Percentiles rank a stretch among this genome's conserved stretches.
Conservation (phyloP, 1,284 basidiomycete genomes). For the Puccinia horiana region DNA sequence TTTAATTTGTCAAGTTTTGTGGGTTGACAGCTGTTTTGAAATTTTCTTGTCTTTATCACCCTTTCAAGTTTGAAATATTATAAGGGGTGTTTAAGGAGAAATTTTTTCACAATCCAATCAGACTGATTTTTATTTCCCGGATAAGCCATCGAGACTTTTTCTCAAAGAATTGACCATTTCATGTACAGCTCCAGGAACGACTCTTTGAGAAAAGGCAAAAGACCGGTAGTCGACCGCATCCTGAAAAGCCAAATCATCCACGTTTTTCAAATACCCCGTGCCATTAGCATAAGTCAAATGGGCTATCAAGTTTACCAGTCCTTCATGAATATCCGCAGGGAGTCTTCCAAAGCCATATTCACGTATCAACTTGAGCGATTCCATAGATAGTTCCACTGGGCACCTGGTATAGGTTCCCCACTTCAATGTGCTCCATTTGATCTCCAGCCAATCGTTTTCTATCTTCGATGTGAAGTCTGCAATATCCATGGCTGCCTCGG, state of each 20-base stretch:
- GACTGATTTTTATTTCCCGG: background rate
- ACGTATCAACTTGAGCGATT: conserved; percentile 14
- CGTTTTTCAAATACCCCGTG: background rate
- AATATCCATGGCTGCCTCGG: conserved; percentile 23
- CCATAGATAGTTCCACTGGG: background rate
- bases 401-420: background rate
- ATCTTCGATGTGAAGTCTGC: background rate
- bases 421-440: background rate
- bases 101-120: background rate
- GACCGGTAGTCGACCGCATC: conserved; percentile 5
- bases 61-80: too few relatives aligned
- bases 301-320: conserved; percentile 3
- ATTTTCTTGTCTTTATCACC: too few relatives aligned
- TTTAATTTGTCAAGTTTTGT: too few relatives aligned
- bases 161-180: background rate
- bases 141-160: background rate
- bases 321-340: conserved; percentile 21
- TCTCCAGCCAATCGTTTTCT: conserved; percentile 16
- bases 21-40: too few relatives aligned
- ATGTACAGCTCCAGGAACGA: background rate
- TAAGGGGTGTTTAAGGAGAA: too few relatives aligned
- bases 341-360: conserved; percentile 32
- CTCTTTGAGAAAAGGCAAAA: conserved; percentile 26
- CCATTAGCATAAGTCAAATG: conserved; percentile 8
- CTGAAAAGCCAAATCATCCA: conserved; percentile 10